phyloP scores from a whole-genome alignment of 2,329 filamentous ascomycete genomes.

The Talaromyces sp. region DNA sequence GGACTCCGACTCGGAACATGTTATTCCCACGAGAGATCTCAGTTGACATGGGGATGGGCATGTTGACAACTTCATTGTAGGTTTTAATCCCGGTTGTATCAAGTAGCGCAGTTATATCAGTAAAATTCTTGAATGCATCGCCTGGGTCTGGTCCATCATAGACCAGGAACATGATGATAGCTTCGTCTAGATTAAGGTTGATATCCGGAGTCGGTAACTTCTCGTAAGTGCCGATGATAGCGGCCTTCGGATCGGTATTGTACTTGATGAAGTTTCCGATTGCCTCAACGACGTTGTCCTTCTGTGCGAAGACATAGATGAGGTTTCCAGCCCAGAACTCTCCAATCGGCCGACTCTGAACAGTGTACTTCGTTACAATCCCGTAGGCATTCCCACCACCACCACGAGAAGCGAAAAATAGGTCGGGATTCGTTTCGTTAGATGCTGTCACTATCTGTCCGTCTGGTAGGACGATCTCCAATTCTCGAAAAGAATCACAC shows the following conservation, averaged over 20 bases:
- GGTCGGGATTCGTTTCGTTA: constrained; percentile 12
- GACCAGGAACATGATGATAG: constrained; percentile 39
- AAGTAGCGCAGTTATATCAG: constrained; percentile 32
- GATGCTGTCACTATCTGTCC: constrained; percentile 21
- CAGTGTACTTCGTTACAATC: constrained; percentile 30
- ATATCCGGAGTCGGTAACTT: constrained; percentile 32
- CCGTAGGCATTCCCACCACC: constrained; percentile 33
- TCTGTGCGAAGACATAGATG: constrained; percentile 31
- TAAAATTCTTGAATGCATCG: constrained; percentile 36
- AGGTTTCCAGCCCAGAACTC: constrained; percentile 33
- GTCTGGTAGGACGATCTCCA: constrained; percentile 24
- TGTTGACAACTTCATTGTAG: constrained; percentile 36
- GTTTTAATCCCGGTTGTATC: constrained; percentile 32
- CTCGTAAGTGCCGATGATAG: constrained; percentile 38
- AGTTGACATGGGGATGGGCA: constrained; percentile 34
- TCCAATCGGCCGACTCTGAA: constrained; percentile 30
- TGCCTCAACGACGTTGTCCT: constrained; percentile 29
- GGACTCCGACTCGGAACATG: constrained; percentile 38
- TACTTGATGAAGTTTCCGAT: constrained; percentile 35
- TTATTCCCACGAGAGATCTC: constrained; percentile 36
- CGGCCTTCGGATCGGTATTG: constrained; percentile 38
- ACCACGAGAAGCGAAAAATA: constrained; percentile 28
- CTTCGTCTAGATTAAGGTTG: constrained; percentile 35
- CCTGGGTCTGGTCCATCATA: constrained; percentile 39
- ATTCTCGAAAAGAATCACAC: constrained; percentile 29